Conservation (phyloP, 164 flowering plant genomes). For the Vitis rupestris region DNA sequence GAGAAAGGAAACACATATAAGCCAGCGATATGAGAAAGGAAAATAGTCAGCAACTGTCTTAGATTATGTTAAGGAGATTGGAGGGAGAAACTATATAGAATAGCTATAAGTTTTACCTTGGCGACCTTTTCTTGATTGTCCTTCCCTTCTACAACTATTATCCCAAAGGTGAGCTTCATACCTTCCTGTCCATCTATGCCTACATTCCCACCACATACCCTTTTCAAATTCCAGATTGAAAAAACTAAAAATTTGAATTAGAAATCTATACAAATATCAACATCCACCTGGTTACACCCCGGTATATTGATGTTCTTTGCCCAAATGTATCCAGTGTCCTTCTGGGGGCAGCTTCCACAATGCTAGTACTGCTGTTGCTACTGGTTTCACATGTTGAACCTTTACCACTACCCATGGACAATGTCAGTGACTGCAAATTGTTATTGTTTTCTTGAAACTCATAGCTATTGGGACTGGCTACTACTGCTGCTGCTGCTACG, state of each 20-base stretch:
- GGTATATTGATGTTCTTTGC: constrained; percentile 89
- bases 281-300: constrained; percentile 86
- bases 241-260: not conserved
- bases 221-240: not conserved
- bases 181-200: constrained; percentile 98
- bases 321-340: constrained; percentile 82
- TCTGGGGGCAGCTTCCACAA: constrained; percentile 50
- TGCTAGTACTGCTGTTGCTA: constrained; percentile 22
- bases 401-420: constrained; percentile 77
- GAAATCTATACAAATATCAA: not conserved
- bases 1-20: not conserved
- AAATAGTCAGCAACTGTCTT: not conserved
- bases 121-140: constrained; percentile 91
- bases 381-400: constrained; percentile 45
- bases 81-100: not conserved
- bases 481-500: constrained; percentile 3
- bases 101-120: constrained; percentile 53
- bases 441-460: constrained; percentile 48
- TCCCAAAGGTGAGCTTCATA: constrained; percentile 99
- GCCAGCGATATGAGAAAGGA: not conserved
- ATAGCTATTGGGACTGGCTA: constrained; percentile 20
- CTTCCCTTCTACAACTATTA: constrained; percentile 93
- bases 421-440: constrained; percentile 64
- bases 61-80: not conserved
- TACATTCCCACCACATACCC: constrained; percentile 18